Conservation (phyloP, 148 eudicot genomes). For the Diospyros lotus region DNA sequence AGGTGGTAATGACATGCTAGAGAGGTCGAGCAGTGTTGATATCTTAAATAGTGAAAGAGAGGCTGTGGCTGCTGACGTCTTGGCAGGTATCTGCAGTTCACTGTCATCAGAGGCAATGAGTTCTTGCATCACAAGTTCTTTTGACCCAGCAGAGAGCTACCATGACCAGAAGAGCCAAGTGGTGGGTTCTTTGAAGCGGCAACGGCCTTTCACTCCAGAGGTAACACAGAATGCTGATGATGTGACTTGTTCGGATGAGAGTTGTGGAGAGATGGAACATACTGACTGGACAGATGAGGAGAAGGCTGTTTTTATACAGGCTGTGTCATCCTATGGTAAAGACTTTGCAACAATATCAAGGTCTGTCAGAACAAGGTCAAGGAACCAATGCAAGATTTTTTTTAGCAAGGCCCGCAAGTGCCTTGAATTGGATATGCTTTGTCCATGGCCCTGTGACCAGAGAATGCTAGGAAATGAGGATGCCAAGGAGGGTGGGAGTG, state of each 20-base stretch:
- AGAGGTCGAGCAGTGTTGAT: slow-evolving; percentile 44
- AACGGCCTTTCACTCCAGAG: slow-evolving; percentile 60
- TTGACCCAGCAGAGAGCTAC: slow-evolving; percentile 59
- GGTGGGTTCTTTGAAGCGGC: slow-evolving; percentile 29
- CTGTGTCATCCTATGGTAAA: slow-evolving; percentile 66
- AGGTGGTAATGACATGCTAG: slow-evolving; percentile 26
- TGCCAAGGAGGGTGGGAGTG: slow-evolving; percentile 53
- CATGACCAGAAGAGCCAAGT: slow-evolving; percentile 42
- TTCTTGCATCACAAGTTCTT: slow-evolving; percentile 80
- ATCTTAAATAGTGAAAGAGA: slow-evolving; percentile 58
- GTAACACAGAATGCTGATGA: slow-evolving; percentile 57
- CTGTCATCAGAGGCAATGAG: slow-evolving; percentile 85
- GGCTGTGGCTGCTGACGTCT: slow-evolving; percentile 79
- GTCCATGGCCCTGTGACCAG: slow-evolving; percentile 26
- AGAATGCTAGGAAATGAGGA: slow-evolving; percentile 29
- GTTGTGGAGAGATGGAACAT: slow-evolving; percentile 65
- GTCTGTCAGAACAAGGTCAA: slow-evolving; percentile 54
- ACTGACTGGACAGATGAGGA: slow-evolving; percentile 86
- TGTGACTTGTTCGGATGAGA: slow-evolving; percentile 82
- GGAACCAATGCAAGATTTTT: slow-evolving; percentile 71
- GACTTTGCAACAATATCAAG: slow-evolving; percentile 72
- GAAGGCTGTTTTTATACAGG: slow-evolving; percentile 60
- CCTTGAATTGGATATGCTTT: slow-evolving; percentile 58
- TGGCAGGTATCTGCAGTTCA: slow-evolving; percentile 92
- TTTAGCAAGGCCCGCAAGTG: slow-evolving; percentile 76